Conservation (phyloP, 2,329 filamentous ascomycete species). For the Penicillium palitans region DNA sequence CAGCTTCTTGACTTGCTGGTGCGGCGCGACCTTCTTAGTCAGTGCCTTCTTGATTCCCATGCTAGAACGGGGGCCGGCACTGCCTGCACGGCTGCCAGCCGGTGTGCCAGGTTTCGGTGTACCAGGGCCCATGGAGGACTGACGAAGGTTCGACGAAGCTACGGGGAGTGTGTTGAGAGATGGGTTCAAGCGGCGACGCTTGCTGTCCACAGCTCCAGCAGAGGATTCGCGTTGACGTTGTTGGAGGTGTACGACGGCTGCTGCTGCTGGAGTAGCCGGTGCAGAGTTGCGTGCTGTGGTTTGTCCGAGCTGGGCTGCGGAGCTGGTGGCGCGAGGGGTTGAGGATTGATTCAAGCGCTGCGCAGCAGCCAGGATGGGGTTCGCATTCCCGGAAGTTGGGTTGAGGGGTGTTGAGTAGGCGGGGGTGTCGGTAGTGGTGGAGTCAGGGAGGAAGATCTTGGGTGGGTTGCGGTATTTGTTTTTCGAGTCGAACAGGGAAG, state of each 20-base stretch:
- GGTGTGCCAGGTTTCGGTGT: constrained; percentile 62
- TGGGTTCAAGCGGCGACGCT: constrained; percentile 59
- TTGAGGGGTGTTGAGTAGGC: constrained; percentile 51
- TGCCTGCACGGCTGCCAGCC: constrained; percentile 56
- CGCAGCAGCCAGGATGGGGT: constrained; percentile 54
- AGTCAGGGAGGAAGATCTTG: constrained; percentile 53
- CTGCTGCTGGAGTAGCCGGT: constrained; percentile 46
- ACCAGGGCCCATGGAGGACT: constrained; percentile 63
- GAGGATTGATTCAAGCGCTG: constrained; percentile 47
- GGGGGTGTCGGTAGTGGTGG: constrained; percentile 45
- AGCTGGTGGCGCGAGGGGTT: constrained; percentile 31
- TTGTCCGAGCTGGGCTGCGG: constrained; percentile 43
- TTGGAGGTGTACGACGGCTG: constrained; percentile 41
- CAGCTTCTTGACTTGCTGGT: constrained; percentile 50
- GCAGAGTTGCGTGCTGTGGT: constrained; percentile 44
- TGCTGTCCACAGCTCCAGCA: constrained; percentile 55
- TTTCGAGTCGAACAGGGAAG: constrained; percentile 57
- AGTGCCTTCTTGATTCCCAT: constrained; percentile 46
- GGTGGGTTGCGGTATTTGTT: constrained; percentile 46
- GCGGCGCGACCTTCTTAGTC: constrained; percentile 58
- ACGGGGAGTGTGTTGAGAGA: constrained; percentile 56
- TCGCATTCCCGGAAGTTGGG: constrained; percentile 57
- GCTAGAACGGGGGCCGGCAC: constrained; percentile 54
- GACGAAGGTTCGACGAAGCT: constrained; percentile 57
- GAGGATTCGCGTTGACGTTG: constrained; percentile 57